Evolutionary conservation across 2,329 filamentous ascomycete species (phyloP).

Genomic region (Hypoxylon sp.): DNA sequence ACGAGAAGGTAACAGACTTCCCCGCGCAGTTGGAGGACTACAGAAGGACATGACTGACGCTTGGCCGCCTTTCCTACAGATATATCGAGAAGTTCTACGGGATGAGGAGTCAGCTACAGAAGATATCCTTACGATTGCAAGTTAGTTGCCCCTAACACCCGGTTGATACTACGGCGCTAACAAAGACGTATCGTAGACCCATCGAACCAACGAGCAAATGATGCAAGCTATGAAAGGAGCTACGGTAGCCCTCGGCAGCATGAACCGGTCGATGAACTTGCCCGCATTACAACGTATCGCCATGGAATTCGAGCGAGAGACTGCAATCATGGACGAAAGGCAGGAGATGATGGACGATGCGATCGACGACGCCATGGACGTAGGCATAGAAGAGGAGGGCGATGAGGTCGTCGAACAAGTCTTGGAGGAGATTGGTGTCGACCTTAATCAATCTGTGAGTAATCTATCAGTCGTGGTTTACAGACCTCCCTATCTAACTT

Average conservation of each 20-base stretch:
- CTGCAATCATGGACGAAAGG: slow-evolving; percentile 98
- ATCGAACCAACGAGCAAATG: slow-evolving; percentile 99
- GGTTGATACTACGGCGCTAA: slow-evolving; percentile 5
- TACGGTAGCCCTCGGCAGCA: slow-evolving; percentile 90
- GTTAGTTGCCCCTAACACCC: slow-evolving; percentile 59
- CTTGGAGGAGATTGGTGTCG: slow-evolving; percentile 94
- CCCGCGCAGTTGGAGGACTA: background rate
- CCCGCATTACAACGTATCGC: slow-evolving; percentile 95
- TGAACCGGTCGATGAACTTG: slow-evolving; percentile 98
- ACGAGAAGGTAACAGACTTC: slow-evolving; percentile 75
- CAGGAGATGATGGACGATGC: slow-evolving; percentile 99
- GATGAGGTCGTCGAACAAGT: slow-evolving; percentile 98
- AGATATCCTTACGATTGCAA: slow-evolving; percentile 94
- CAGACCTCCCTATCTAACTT: slow-evolving; percentile 46
- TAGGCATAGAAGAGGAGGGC: slow-evolving; percentile 91
- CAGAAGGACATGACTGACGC: slow-evolving; percentile 1
- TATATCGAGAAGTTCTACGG: slow-evolving; percentile 99
- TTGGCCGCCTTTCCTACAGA: slow-evolving; percentile 58
- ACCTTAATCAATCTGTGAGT: slow-evolving; percentile 88
- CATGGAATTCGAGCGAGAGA: slow-evolving; percentile 99
- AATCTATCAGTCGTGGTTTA: slow-evolving; percentile 1
- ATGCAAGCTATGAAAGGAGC: slow-evolving; percentile 99
- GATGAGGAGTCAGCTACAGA: slow-evolving; percentile 97
- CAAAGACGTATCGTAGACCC: slow-evolving; percentile 71
- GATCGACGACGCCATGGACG: slow-evolving; percentile 94